Conservation (phyloP, 2,329 filamentous ascomycete genomes). For the Colletotrichum musicola region DNA sequence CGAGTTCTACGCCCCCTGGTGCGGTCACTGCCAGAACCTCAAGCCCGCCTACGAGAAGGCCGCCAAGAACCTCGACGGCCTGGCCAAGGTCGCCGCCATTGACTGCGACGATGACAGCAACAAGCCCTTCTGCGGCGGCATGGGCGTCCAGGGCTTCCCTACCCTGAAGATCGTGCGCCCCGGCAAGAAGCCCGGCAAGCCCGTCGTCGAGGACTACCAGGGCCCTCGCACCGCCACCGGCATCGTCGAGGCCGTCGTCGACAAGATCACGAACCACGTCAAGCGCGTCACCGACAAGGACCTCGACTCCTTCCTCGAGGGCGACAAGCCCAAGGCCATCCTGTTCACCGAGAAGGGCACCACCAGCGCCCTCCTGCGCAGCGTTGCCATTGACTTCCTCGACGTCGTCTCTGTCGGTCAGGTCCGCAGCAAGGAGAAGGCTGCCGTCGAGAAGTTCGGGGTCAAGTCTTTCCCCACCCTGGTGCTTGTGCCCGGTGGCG, state of each 20-base stretch:
- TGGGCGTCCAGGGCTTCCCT: constrained; percentile 94
- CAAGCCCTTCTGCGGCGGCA: constrained; percentile 85
- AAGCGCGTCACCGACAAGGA: constrained; percentile 84
- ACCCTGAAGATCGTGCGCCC: constrained; percentile 95
- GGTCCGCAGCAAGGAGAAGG: constrained; percentile 83
- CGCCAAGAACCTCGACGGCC: constrained; percentile 87
- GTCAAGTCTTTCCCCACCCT: constrained; percentile 84
- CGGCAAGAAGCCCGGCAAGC: constrained; percentile 80
- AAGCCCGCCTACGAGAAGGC: constrained; percentile 97
- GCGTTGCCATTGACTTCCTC: constrained; percentile 91
- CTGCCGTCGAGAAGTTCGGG: constrained; percentile 78
- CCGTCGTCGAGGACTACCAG: constrained; percentile 90
- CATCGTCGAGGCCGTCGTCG: constrained; percentile 87
- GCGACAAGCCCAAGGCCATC: constrained; percentile 83
- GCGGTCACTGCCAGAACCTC: constrained; percentile 95
- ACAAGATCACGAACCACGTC: constrained; percentile 93
- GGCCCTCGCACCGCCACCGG: constrained; percentile 85
- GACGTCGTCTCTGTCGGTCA: constrained; percentile 85
- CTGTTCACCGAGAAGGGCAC: constrained; percentile 95
- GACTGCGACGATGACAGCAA: constrained; percentile 96
- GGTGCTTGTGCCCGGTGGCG: constrained; percentile 80
- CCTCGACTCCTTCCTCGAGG: constrained; percentile 79
- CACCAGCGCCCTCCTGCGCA: constrained; percentile 84
- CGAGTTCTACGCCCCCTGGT: constrained; percentile 98
- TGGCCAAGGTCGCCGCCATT: constrained; percentile 93